Evolutionary conservation across 2,329 filamentous ascomycete genomes (phyloP).

Genomic region (Cladophialophora chaetospira): DNA sequence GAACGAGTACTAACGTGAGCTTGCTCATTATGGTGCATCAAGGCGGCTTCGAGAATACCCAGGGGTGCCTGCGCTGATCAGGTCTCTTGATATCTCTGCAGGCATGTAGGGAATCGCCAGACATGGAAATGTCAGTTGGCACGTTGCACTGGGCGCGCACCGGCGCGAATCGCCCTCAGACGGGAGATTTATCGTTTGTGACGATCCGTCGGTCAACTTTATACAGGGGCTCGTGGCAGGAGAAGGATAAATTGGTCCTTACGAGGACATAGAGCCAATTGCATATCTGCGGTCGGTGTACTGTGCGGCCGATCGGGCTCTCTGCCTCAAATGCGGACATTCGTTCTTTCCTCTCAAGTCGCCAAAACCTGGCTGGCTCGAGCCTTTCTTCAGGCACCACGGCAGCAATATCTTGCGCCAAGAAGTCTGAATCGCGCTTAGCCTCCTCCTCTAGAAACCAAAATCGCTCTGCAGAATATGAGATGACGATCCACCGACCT

Average conservation of each 20-base stretch:
- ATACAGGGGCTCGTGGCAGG: neutral
- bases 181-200: neutral
- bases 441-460: constrained; percentile 1
- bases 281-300: constrained; percentile 4
- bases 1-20: too few species aligned
- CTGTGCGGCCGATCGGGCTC: neutral
- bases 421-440: neutral
- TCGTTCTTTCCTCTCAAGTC: neutral
- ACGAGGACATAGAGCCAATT: constrained; percentile 7
- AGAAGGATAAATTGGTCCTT: neutral
- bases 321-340: neutral
- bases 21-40: too few species aligned
- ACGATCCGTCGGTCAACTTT: neutral
- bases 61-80: too few species aligned
- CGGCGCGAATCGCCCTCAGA: neutral
- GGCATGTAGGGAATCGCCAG: too few species aligned
- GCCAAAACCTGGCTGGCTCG: neutral
- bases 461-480: constrained; percentile 10
- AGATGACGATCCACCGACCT: constrained; percentile 8
- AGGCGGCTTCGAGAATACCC: too few species aligned
- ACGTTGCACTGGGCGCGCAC: too few species aligned
- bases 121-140: too few species aligned
- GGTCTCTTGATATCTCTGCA: too few species aligned
- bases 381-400: neutral
- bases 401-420: neutral